Percentiles rank a stretch among this genome's conserved stretches.
phyloP scores from a whole-genome alignment of 1,284 basidiomycete species.

The Rhodotorula sp. region DNA sequence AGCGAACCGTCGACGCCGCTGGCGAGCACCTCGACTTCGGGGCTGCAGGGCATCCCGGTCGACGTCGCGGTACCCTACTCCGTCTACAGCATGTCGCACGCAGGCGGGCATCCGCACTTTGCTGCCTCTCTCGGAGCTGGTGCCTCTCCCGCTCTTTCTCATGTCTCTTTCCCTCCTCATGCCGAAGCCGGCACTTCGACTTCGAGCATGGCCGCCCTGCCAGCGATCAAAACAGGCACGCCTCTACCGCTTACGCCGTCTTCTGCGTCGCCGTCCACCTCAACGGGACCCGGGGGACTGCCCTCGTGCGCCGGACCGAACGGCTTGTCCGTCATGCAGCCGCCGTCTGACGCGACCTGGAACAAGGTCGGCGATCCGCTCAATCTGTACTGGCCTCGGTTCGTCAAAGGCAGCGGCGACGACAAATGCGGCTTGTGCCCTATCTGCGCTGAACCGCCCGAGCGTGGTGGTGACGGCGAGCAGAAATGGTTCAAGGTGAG shows the following conservation, averaged over 20 bases:
- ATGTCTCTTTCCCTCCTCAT: neutral
- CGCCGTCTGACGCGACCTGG: conserved; percentile 31
- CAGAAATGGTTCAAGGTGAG: conserved; percentile 71
- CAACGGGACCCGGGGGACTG: conserved; percentile 40
- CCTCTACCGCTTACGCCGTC: conserved; percentile 6
- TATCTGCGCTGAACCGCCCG: conserved; percentile 63
- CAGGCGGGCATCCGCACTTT: neutral
- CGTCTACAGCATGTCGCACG: conserved; percentile 2
- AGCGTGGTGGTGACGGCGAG: conserved; percentile 64
- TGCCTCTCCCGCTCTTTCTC: neutral
- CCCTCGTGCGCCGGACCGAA: conserved; percentile 13
- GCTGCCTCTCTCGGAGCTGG: neutral
- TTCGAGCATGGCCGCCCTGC: neutral
- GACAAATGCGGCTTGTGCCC: conserved; percentile 74
- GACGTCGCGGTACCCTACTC: conserved; percentile 9
- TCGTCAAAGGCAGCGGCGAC: conserved; percentile 65
- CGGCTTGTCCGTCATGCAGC: conserved; percentile 22
- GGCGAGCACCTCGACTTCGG: conserved; percentile 14
- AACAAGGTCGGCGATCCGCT: conserved; percentile 41
- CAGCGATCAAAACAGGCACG: neutral
- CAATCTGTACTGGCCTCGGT: conserved; percentile 74
- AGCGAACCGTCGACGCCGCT: conserved; percentile 9
- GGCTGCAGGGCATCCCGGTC: conserved; percentile 14
- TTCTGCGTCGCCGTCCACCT: conserved; percentile 1
- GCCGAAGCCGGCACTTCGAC: neutral